These are phyloP conservation scores for Salix udensis DNA, from an alignment of 345 rosid species.

Conservation along the genomic window DNA sequence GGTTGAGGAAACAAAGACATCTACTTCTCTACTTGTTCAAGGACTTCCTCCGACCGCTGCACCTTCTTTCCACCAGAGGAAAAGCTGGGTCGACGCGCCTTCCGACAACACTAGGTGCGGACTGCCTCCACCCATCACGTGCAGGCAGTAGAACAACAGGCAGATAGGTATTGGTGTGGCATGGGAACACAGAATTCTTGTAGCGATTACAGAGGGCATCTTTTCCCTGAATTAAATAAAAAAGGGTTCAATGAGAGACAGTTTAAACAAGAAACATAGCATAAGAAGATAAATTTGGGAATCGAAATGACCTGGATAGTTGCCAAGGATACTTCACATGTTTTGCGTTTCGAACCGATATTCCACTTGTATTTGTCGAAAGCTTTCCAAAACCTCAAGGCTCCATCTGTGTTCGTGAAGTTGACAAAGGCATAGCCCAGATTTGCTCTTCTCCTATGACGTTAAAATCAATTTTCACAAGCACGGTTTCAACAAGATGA, in stretches of 20 bases:
- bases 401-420: slow-evolving; percentile 39
- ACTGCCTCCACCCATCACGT: slow-evolving; percentile 27
- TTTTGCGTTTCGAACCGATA: slow-evolving; percentile 1
- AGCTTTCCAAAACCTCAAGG: slow-evolving; percentile 22
- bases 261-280: too few relatives aligned
- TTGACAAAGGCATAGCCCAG: slow-evolving; percentile 62
- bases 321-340: slow-evolving; percentile 34
- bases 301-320: slow-evolving; percentile 31
- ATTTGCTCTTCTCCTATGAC: slow-evolving; percentile 26
- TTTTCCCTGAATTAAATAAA: slow-evolving; percentile 34
- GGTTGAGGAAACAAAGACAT: too few relatives aligned
- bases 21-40: neutral
- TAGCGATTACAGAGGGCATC: slow-evolving; percentile 23
- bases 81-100: neutral
- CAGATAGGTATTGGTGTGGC: slow-evolving; percentile 34
- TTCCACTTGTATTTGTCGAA: slow-evolving; percentile 31
- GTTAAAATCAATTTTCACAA: neutral
- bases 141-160: slow-evolving; percentile 44
- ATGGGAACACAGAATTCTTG: slow-evolving; percentile 29
- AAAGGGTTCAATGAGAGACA: too few relatives aligned
- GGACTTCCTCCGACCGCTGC: neutral
- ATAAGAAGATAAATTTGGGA: too few relatives aligned
- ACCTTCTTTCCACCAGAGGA: neutral
- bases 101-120: slow-evolving; percentile 20
- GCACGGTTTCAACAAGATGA: too few relatives aligned